These are phyloP conservation scores for Myxozyma vanderwaltii DNA, from an alignment of 805 yeast genomes.

Conservation along the genomic window DNA sequence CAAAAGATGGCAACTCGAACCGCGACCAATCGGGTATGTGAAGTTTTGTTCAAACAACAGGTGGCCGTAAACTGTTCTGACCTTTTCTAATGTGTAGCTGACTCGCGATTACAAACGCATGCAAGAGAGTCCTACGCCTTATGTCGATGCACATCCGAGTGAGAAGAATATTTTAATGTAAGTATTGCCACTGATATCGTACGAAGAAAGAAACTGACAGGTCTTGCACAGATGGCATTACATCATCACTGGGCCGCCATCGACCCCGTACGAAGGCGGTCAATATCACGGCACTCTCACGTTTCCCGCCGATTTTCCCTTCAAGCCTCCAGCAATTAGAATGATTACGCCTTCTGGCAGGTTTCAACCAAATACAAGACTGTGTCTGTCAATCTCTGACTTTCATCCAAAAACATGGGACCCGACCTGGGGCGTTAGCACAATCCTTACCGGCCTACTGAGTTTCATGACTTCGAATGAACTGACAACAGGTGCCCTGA, in stretches of 20 bases:
- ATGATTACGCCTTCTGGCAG: constrained; percentile 91
- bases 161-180: constrained; percentile 79
- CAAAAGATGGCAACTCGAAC: constrained; percentile 41
- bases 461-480: constrained; percentile 93
- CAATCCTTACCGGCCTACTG: constrained; percentile 81
- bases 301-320: constrained; percentile 89
- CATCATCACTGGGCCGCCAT: constrained; percentile 81
- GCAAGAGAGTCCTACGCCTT: constrained; percentile 81
- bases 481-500: constrained; percentile 78
- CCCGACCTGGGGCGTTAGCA: constrained; percentile 93
- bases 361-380: constrained; percentile 74
- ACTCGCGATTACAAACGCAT: constrained; percentile 81
- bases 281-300: constrained; percentile 83
- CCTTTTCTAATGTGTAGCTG: constrained; percentile 51
- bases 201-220: background rate
- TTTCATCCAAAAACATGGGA: constrained; percentile 95
- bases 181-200: constrained; percentile 6
- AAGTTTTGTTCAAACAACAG: too few species aligned
- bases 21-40: constrained; percentile 41
- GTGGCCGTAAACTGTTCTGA: too few species aligned
- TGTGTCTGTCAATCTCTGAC: constrained; percentile 91
- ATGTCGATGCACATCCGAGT: constrained; percentile 77
- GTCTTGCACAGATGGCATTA: constrained; percentile 67
- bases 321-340: constrained; percentile 85
- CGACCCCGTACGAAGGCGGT: constrained; percentile 76